Conservation (phyloP, 2,329 filamentous ascomycete genomes). For the Xylariaceae sp. region DNA sequence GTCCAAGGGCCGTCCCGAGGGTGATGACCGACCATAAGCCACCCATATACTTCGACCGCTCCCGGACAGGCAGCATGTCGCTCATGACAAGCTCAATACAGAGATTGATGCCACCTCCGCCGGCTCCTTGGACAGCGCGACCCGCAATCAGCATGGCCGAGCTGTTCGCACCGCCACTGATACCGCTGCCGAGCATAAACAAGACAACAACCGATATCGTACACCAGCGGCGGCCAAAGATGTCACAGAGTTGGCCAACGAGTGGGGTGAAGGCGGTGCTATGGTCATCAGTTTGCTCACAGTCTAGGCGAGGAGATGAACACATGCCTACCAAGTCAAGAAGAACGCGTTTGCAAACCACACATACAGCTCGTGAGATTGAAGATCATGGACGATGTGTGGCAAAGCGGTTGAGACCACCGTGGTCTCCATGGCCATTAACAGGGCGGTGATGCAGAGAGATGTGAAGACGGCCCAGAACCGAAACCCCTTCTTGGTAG, state of each 20-base stretch:
- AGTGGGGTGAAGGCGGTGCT: slow-evolving; percentile 16
- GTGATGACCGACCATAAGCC: slow-evolving; percentile 25
- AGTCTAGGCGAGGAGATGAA: background rate
- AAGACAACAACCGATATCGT: slow-evolving; percentile 30
- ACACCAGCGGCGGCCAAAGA: slow-evolving; percentile 39
- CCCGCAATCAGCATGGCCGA: slow-evolving; percentile 37
- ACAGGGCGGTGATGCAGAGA: slow-evolving; percentile 2
- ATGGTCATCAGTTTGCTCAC: background rate
- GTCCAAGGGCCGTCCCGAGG: slow-evolving; percentile 27
- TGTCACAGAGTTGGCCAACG: slow-evolving; percentile 39
- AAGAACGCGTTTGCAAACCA: slow-evolving; percentile 9
- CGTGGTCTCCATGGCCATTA: slow-evolving; percentile 6
- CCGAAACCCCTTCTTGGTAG: background rate
- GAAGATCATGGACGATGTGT: slow-evolving; percentile 1
- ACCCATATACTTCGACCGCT: slow-evolving; percentile 37
- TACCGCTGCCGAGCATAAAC: slow-evolving; percentile 41
- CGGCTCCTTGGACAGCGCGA: slow-evolving; percentile 37
- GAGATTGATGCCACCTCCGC: slow-evolving; percentile 22
- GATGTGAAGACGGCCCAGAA: slow-evolving; percentile 32
- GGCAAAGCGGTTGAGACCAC: slow-evolving; percentile 8
- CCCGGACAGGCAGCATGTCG: slow-evolving; percentile 42
- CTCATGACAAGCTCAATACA: slow-evolving; percentile 42
- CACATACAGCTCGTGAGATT: slow-evolving; percentile 4
- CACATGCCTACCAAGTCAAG: background rate
- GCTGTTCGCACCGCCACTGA: slow-evolving; percentile 35